Conservation (phyloP, 306 rosid genomes). For the Astragalus glycyphyllos region DNA sequence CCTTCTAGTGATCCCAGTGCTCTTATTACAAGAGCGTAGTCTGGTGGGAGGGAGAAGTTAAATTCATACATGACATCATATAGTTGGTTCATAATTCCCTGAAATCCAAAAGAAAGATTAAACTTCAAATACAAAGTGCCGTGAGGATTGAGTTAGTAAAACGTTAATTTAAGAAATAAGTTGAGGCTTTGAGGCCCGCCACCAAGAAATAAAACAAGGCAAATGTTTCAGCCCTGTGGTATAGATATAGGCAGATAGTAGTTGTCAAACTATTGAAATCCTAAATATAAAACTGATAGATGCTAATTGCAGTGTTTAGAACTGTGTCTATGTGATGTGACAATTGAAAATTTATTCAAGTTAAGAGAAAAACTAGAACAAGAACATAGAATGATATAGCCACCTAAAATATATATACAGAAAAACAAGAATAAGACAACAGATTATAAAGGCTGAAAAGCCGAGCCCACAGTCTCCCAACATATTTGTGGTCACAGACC, state of each 20-base stretch:
- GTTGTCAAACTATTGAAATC: neutral
- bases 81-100: slow-evolving; percentile 93
- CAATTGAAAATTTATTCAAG: neutral
- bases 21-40: slow-evolving; percentile 95
- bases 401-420: neutral
- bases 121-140: slow-evolving; percentile 23
- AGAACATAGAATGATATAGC: neutral
- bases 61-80: slow-evolving; percentile 88
- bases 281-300: neutral
- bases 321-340: neutral
- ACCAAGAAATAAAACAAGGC: slow-evolving; percentile 19
- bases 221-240: neutral
- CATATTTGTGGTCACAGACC: slow-evolving; percentile 13
- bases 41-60: slow-evolving; percentile 92
- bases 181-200: slow-evolving; percentile 33
- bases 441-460: slow-evolving; percentile 5
- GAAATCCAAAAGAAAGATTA: slow-evolving; percentile 56
- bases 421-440: neutral
- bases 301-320: slow-evolving; percentile 12
- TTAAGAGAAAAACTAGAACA: neutral
- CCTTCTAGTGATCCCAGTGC: slow-evolving; percentile 96
- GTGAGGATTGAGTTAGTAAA: slow-evolving; percentile 34
- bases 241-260: slow-evolving; percentile 21
- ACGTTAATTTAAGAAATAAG: slow-evolving; percentile 20
- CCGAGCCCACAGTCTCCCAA: neutral